Evolutionary conservation across 106 monocot species (phyloP).

Genomic region (Apostasia ramifera): DNA sequence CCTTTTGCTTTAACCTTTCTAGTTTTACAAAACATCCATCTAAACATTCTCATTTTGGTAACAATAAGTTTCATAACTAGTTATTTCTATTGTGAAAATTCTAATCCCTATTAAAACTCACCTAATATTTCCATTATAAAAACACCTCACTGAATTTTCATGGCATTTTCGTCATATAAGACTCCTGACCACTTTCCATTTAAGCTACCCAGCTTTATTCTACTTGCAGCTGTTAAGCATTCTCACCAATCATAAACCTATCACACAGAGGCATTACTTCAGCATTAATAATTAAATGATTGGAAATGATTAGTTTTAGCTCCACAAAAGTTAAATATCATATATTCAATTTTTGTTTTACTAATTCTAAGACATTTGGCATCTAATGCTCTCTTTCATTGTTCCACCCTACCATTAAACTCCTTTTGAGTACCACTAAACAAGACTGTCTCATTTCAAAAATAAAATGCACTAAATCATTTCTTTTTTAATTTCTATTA

Average conservation of each 20-base stretch:
- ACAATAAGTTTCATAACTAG: not conserved
- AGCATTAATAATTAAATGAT: not conserved
- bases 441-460: no score
- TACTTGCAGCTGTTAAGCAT: not conserved
- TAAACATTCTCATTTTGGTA: not conserved
- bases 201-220: not conserved
- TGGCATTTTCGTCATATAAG: not conserved
- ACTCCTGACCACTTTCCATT: not conserved
- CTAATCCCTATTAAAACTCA: not conserved
- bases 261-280: not conserved
- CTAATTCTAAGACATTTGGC: no score
- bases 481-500: no score
- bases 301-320: not conserved
- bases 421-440: no score
- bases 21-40: not conserved
- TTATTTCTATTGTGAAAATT: not conserved
- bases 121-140: not conserved
- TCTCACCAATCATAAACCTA: not conserved
- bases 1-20: not conserved
- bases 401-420: no score
- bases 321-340: not conserved
- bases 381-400: no score
- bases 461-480: no score
- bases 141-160: not conserved
- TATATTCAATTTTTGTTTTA: not conserved